These are phyloP conservation scores for Diutina neorugosa DNA, from an alignment of 1,139 yeast genomes.

Conservation along the genomic window DNA sequence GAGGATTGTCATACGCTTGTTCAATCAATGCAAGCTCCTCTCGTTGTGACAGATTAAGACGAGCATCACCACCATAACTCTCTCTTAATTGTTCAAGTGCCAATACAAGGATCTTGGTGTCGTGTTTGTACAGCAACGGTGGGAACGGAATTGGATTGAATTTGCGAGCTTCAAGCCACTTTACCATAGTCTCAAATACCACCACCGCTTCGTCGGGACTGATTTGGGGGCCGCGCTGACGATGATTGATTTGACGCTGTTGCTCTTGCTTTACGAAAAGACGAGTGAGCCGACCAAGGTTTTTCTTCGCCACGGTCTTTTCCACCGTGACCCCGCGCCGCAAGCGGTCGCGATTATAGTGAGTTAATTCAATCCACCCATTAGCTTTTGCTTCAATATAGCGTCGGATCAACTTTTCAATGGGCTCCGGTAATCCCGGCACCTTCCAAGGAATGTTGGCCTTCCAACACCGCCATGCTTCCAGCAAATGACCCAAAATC, in stretches of 20 bases:
- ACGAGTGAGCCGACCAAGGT: constrained; percentile 81
- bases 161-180: constrained; percentile 82
- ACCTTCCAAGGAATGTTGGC: constrained; percentile 98
- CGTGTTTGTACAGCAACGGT: constrained; percentile 84
- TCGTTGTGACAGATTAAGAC: constrained; percentile 77
- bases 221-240: constrained; percentile 80
- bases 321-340: constrained; percentile 84
- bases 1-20: constrained; percentile 95
- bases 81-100: constrained; percentile 88
- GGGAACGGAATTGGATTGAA: constrained; percentile 92
- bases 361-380: constrained; percentile 93
- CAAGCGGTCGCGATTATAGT: constrained; percentile 81
- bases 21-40: constrained; percentile 91
- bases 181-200: constrained; percentile 75
- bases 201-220: constrained; percentile 83
- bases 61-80: constrained; percentile 67
- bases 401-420: constrained; percentile 73
- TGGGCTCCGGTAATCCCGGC: constrained; percentile 89
- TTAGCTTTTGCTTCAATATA: constrained; percentile 94
- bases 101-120: constrained; percentile 75
- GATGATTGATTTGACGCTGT: constrained; percentile 69
- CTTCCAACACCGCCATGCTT: constrained; percentile 99
- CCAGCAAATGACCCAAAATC: constrained; percentile 85
- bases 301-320: constrained; percentile 87
- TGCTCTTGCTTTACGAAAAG: constrained; percentile 91